These are phyloP conservation scores for Leishmania guyanensis DNA, from an alignment of 208 protist species.

Conservation along the genomic window DNA sequence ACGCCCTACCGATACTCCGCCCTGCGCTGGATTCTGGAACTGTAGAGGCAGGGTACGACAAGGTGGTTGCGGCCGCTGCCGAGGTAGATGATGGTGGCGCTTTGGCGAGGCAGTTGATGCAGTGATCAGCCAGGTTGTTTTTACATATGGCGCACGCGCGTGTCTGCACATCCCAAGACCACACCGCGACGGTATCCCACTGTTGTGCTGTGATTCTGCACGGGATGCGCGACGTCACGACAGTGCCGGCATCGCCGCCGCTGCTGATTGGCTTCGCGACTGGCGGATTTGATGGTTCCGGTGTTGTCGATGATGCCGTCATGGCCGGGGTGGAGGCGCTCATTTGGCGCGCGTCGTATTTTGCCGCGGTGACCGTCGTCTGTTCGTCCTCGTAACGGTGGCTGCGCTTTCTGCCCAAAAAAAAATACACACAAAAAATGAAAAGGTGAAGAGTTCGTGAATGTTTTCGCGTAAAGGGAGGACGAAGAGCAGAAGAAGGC, in stretches of 20 bases:
- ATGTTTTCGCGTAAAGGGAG: neutral
- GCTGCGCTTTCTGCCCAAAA: neutral
- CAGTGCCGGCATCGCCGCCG: neutral
- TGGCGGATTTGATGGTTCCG: neutral
- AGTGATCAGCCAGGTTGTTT: constrained; percentile 96
- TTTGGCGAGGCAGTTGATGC: constrained; percentile 91
- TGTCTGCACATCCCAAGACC: constrained; percentile 95
- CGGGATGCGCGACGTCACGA: constrained; percentile 4
- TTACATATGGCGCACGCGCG: constrained; percentile 98
- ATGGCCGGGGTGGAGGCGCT: neutral
- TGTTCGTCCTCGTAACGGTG: neutral
- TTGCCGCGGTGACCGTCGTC: neutral
- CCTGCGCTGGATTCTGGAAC: neutral
- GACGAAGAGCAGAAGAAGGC: neutral
- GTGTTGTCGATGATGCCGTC: neutral
- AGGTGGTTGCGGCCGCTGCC: neutral
- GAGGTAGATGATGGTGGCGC: neutral
- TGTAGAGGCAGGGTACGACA: neutral
- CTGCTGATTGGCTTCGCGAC: neutral
- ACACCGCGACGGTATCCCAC: constrained; percentile 97
- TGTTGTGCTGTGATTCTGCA: constrained; percentile 83
- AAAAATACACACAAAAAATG: too few relatives aligned
- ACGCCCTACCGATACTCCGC: neutral
- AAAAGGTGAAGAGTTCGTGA: neutral
- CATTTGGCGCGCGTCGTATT: neutral